Percentiles rank a stretch among this genome's conserved stretches.
These are phyloP conservation scores for Saccharomycopsis vini DNA, from an alignment of 805 yeast species.

Conservation along the genomic window DNA sequence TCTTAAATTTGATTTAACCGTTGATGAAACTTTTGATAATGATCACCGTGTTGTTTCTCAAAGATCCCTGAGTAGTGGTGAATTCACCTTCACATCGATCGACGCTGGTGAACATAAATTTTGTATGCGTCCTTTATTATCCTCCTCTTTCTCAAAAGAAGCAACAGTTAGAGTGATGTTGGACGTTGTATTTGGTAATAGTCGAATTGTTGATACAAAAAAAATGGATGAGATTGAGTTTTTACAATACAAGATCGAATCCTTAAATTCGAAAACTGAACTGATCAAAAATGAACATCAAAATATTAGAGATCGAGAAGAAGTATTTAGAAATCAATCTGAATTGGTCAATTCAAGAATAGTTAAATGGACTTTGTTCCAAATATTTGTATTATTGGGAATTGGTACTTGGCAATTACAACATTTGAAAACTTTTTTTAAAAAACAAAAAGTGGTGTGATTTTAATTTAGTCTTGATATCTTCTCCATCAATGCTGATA, in stretches of 20 bases:
- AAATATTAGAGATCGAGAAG: conserved; percentile 59
- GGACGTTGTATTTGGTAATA: conserved; percentile 63
- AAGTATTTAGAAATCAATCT: conserved; percentile 64
- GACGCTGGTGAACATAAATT: conserved; percentile 81
- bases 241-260: conserved; percentile 48
- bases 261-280: conserved; percentile 47
- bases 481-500: no score
- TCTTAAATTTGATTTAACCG: conserved; percentile 30
- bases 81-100: conserved; percentile 71
- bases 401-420: conserved; percentile 72
- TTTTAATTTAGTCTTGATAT: no score
- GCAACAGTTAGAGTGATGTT: conserved; percentile 52
- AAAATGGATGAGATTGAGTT: conserved; percentile 44
- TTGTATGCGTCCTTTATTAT: conserved; percentile 50
- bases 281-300: conserved; percentile 59
- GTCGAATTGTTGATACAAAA: conserved; percentile 54
- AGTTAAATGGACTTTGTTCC: conserved; percentile 65
- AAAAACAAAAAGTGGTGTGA: conserved; percentile 77
- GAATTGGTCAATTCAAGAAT: conserved; percentile 70
- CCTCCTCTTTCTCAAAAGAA: conserved; percentile 25
- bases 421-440: conserved; percentile 73
- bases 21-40: conserved; percentile 67
- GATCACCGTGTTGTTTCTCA: conserved; percentile 71
- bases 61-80: conserved; percentile 49
- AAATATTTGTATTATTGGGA: conserved; percentile 53